Percentiles rank a stretch among this genome's conserved stretches.
Conservation (phyloP, 2,329 filamentous ascomycete genomes). For the Hymenoscyphus repandus region DNA sequence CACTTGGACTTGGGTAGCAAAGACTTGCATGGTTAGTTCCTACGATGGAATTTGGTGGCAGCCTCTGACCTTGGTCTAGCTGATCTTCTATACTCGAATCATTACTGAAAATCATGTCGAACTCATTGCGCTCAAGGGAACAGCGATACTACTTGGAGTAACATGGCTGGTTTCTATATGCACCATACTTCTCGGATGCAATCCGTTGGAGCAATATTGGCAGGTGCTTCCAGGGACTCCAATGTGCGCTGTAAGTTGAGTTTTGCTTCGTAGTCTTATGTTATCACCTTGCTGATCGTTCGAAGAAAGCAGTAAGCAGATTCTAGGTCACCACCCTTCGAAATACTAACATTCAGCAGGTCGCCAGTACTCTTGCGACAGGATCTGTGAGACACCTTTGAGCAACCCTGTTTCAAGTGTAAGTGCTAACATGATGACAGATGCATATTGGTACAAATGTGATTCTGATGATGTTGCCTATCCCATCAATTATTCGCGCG, state of each 20-base stretch:
- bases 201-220: constrained; percentile 17
- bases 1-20: constrained; percentile 24
- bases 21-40: constrained; percentile 26
- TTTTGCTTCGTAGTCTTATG: neutral
- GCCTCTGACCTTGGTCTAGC: too few species aligned
- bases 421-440: constrained; percentile 3
- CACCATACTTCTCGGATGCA: constrained; percentile 18
- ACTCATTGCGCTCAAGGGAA: constrained; percentile 8
- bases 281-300: constrained; percentile 5
- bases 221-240: constrained; percentile 14
- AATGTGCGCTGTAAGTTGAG: constrained; percentile 17
- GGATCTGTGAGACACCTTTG: neutral
- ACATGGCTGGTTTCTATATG: constrained; percentile 17
- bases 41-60: too few species aligned
- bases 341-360: neutral
- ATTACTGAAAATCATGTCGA: constrained; percentile 13
- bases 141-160: constrained; percentile 6
- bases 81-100: constrained; percentile 19
- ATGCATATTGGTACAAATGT: constrained; percentile 2
- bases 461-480: constrained; percentile 1
- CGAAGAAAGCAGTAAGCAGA: constrained; percentile 17
- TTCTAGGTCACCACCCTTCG: neutral
- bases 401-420: neutral
- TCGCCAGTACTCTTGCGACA: neutral
- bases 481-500: constrained; percentile 3